These are phyloP conservation scores for Pythium graminicola DNA, from an alignment of 352 stramenopile species.

Conservation along the genomic window DNA sequence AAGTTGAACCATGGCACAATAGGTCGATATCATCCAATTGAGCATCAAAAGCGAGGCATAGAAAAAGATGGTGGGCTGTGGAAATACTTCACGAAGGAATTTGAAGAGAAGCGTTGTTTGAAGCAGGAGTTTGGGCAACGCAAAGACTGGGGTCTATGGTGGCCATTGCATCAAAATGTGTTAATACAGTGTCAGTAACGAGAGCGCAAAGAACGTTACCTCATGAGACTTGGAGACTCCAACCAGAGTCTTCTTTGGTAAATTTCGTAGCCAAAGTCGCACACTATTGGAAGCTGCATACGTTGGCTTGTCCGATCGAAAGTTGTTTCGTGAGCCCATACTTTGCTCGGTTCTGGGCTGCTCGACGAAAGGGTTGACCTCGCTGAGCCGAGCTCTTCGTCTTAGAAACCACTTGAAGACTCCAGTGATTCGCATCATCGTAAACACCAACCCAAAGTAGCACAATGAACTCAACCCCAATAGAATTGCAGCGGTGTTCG, in stretches of 20 bases:
- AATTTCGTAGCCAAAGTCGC: no score
- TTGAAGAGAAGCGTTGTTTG: constrained; percentile 34
- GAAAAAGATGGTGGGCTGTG: constrained; percentile 29
- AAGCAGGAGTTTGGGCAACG: constrained; percentile 43
- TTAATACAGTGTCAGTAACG: neutral
- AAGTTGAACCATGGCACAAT: constrained; percentile 22
- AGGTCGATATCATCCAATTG: constrained; percentile 46
- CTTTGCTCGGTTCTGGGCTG: neutral
- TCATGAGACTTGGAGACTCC: neutral
- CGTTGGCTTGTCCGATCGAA: no score
- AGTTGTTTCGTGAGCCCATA: no score
- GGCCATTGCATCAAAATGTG: neutral
- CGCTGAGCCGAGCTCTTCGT: neutral
- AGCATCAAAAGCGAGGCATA: constrained; percentile 34
- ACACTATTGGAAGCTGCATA: no score
- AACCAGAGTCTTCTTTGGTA: no score
- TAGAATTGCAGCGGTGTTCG: constrained; percentile 20
- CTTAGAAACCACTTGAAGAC: neutral
- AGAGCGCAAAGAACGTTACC: neutral
- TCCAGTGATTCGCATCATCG: constrained; percentile 20
- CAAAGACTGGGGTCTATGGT: constrained; percentile 37
- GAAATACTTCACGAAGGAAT: constrained; percentile 42
- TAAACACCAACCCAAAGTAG: constrained; percentile 28
- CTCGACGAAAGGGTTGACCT: neutral
- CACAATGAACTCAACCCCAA: constrained; percentile 28